Evolutionary conservation across 768 basidiomycete species (phyloP).

Genomic region (Leccinum broughii): DNA sequence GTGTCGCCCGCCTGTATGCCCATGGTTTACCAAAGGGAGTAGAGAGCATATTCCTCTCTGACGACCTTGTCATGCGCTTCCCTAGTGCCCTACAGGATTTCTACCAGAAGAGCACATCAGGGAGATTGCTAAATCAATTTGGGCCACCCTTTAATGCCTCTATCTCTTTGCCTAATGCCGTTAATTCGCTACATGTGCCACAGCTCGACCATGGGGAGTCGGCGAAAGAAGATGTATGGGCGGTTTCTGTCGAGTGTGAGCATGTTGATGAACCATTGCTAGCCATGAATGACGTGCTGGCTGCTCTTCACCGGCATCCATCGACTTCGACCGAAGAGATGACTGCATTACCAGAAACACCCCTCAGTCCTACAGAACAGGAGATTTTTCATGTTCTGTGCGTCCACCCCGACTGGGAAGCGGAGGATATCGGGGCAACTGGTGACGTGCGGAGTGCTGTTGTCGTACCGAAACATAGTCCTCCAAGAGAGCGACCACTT

Average conservation of each 20-base stretch:
- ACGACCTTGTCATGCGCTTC: conserved; percentile 61
- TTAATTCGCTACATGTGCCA: conserved; percentile 1
- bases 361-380: conserved; percentile 68
- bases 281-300: conserved; percentile 30
- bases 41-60: conserved; percentile 60
- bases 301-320: conserved; percentile 25
- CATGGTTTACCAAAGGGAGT: conserved; percentile 29
- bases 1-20: conserved; percentile 48
- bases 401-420: conserved; percentile 53
- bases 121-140: conserved; percentile 57
- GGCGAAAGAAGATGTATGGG: conserved; percentile 22
- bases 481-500: conserved; percentile 15
- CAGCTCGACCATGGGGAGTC: conserved; percentile 7
- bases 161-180: conserved; percentile 2
- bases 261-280: conserved; percentile 26
- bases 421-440: conserved; percentile 33
- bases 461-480: not conserved
- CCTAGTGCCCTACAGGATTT: conserved; percentile 62
- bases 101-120: conserved; percentile 46
- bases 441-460: conserved; percentile 16
- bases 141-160: conserved; percentile 63
- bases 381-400: conserved; percentile 70
- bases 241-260: conserved; percentile 17
- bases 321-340: conserved; percentile 15
- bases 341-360: conserved; percentile 33